Evolutionary conservation across 768 basidiomycete genomes (phyloP).

Genomic region (Psilocybe subaeruginosa): DNA sequence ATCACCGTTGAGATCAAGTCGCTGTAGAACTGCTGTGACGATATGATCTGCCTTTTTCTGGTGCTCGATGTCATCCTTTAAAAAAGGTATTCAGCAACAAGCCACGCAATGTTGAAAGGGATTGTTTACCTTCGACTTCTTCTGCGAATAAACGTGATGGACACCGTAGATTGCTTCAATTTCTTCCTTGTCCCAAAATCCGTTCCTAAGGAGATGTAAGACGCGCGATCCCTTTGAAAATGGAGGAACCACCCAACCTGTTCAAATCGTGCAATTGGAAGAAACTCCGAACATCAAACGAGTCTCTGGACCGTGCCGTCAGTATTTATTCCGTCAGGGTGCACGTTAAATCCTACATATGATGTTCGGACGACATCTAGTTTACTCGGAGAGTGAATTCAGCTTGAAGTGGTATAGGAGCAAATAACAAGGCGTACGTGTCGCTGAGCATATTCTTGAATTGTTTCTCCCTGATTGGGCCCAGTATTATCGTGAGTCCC

Average conservation of each 20-base stretch:
- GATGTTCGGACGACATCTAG: conserved; percentile 90
- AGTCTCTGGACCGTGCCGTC: conserved; percentile 53
- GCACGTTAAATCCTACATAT: conserved; percentile 57
- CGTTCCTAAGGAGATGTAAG: conserved; percentile 56
- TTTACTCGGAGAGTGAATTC: conserved; percentile 7
- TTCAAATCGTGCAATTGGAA: conserved; percentile 96
- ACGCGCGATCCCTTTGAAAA: background rate
- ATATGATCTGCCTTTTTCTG: conserved; percentile 82
- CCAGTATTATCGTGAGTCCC: conserved; percentile 62
- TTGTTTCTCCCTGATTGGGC: conserved; percentile 58
- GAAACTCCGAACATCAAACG: conserved; percentile 86
- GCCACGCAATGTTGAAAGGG: background rate
- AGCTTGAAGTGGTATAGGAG: background rate
- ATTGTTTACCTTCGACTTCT: conserved; percentile 65
- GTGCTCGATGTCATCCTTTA: conserved; percentile 75
- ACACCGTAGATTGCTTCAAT: conserved; percentile 97
- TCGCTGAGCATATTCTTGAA: conserved; percentile 83
- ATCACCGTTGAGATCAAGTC: conserved; percentile 77
- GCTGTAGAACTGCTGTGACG: conserved; percentile 67
- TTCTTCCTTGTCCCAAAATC: conserved; percentile 82
- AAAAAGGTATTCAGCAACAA: background rate
- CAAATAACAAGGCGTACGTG: conserved; percentile 66
- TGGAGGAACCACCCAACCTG: conserved; percentile 43
- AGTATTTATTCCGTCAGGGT: background rate
- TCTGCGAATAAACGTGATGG: conserved; percentile 87